Conservation (phyloP, 108 stramenopile genomes). For the Skeletonema menzelii region DNA sequence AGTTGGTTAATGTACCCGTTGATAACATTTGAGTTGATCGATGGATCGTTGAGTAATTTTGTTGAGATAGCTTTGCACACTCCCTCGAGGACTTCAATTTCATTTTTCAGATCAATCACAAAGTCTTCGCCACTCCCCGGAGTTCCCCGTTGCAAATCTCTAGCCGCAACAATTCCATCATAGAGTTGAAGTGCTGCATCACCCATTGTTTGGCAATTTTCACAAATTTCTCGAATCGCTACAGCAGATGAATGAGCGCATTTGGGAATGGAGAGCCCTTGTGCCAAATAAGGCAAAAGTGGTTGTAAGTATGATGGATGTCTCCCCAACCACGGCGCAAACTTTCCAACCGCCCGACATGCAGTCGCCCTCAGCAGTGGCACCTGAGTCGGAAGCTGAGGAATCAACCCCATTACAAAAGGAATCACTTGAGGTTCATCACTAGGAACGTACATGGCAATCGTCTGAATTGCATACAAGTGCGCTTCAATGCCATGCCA, state of each 20-base stretch:
- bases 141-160: constrained; percentile 23
- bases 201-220: constrained; percentile 66
- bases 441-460: constrained; percentile 74
- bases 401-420: constrained; percentile 72
- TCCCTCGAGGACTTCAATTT: constrained; percentile 89
- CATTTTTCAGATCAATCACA: constrained; percentile 79
- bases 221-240: constrained; percentile 87
- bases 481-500: constrained; percentile 90
- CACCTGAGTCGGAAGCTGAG: constrained; percentile 65
- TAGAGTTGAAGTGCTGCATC: constrained; percentile 86
- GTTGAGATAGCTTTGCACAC: constrained; percentile 78
- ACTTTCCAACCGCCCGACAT: constrained; percentile 82
- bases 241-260: constrained; percentile 81
- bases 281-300: constrained; percentile 81
- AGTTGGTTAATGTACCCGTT: constrained; percentile 56
- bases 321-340: constrained; percentile 77
- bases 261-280: constrained; percentile 70
- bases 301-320: constrained; percentile 77
- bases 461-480: constrained; percentile 67
- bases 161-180: constrained; percentile 64
- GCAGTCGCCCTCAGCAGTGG: constrained; percentile 73
- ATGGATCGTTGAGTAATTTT: constrained; percentile 49
- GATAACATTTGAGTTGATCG: constrained; percentile 25
- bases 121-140: constrained; percentile 33
- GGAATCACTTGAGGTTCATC: constrained; percentile 78